These are phyloP conservation scores for Alternaria sp. DNA, from an alignment of 2,329 filamentous ascomycete genomes.

Conservation along the genomic window DNA sequence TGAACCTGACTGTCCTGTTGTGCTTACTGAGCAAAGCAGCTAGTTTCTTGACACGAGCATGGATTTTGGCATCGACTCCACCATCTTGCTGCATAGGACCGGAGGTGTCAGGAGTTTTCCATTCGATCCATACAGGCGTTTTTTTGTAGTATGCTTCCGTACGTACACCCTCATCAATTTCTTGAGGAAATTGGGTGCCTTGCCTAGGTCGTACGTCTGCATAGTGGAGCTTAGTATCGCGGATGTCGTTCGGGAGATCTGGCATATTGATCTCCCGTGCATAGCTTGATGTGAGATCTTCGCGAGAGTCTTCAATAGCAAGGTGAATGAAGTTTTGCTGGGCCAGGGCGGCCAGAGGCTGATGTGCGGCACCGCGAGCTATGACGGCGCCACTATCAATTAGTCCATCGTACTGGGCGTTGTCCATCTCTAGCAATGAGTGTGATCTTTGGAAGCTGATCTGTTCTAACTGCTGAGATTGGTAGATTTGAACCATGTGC, in stretches of 20 bases:
- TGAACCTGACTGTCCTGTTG: conserved; percentile 40
- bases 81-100: conserved; percentile 26
- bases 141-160: conserved; percentile 40
- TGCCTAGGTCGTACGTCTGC: conserved; percentile 29
- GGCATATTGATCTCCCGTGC: conserved; percentile 33
- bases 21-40: conserved; percentile 44
- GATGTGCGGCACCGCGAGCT: conserved; percentile 19
- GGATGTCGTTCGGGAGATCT: conserved; percentile 23
- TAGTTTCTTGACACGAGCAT: conserved; percentile 43
- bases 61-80: conserved; percentile 35
- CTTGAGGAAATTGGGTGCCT: conserved; percentile 25
- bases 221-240: conserved; percentile 13
- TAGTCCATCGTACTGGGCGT: conserved; percentile 29
- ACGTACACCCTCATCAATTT: conserved; percentile 33
- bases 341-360: conserved; percentile 41
- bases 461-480: conserved; percentile 26
- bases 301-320: conserved; percentile 40
- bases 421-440: conserved; percentile 27
- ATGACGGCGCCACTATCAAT: conserved; percentile 1
- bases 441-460: conserved; percentile 18
- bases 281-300: conserved; percentile 37
- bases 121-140: conserved; percentile 49
- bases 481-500: conserved; percentile 47
- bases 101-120: conserved; percentile 43
- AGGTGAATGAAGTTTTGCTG: conserved; percentile 49